phyloP scores from a whole-genome alignment of 129 eudicot species.

The Tanacetum coccineum region DNA sequence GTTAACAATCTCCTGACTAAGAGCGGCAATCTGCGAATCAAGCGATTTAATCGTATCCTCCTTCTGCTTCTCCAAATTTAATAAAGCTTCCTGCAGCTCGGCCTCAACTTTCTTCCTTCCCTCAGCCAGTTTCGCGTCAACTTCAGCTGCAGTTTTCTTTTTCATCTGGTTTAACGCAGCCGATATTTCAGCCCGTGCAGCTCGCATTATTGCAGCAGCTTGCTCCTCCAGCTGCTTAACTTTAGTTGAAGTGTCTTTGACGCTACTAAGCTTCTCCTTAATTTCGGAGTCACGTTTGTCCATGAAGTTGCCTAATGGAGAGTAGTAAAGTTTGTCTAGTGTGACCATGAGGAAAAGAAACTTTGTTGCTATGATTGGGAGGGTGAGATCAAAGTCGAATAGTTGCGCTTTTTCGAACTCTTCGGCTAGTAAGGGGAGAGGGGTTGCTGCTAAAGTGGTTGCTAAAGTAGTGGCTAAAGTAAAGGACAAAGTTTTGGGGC shows the following conservation, averaged over 20 bases:
- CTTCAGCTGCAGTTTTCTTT: constrained; percentile 78
- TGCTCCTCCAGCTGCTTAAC: constrained; percentile 85
- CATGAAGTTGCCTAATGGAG: constrained; percentile 83
- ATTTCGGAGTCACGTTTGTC: constrained; percentile 66
- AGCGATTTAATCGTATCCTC: constrained; percentile 67
- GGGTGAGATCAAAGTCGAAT: constrained; percentile 88
- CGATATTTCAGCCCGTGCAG: constrained; percentile 89
- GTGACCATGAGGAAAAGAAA: constrained; percentile 81
- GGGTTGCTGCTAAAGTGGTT: constrained; percentile 47
- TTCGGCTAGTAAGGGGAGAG: constrained; percentile 79
- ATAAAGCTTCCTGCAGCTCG: constrained; percentile 77
- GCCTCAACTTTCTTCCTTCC: constrained; percentile 78
- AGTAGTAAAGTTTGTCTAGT: constrained; percentile 81
- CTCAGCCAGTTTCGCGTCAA: constrained; percentile 70
- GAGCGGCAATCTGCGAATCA: constrained; percentile 79
- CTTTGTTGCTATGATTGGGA: constrained; percentile 74
- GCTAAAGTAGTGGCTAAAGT: constrained; percentile 28
- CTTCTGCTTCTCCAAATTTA: constrained; percentile 68
- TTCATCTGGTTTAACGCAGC: constrained; percentile 86
- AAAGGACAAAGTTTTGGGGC: constrained; percentile 28
- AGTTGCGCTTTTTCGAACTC: constrained; percentile 85
- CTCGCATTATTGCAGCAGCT: constrained; percentile 88
- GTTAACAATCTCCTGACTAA: constrained; percentile 91
- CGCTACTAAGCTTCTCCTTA: constrained; percentile 58
- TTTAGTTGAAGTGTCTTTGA: constrained; percentile 73